Evolutionary conservation across 2,329 filamentous ascomycete genomes (phyloP).

Genomic region (Cladosporium sp.): DNA sequence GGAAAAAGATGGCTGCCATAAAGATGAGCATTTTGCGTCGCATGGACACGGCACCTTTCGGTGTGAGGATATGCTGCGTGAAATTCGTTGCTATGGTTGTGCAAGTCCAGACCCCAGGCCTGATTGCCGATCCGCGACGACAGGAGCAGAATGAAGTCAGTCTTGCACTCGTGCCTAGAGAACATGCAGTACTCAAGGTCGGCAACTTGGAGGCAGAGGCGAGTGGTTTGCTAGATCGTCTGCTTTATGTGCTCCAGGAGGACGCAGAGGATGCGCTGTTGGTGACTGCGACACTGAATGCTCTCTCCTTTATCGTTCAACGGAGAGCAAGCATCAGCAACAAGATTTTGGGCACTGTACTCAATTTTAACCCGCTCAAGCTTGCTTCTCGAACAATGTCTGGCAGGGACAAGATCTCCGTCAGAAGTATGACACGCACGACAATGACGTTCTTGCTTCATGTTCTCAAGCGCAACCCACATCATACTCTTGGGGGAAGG

Average conservation of each 20-base stretch:
- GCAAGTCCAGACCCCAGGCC: conserved; percentile 80
- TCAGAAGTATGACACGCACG: conserved; percentile 94
- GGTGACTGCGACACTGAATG: conserved; percentile 87
- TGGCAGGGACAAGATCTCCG: conserved; percentile 69
- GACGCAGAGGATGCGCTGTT: conserved; percentile 76
- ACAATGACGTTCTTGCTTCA: conserved; percentile 77
- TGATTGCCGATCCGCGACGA: conserved; percentile 77
- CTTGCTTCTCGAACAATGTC: conserved; percentile 45
- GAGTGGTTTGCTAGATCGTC: conserved; percentile 79
- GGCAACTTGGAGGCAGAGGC: conserved; percentile 87
- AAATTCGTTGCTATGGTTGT: conserved; percentile 95
- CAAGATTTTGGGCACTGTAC: conserved; percentile 76
- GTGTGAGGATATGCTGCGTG: conserved; percentile 87
- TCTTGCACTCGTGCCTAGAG: conserved; percentile 73
- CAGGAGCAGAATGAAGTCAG: conserved; percentile 76
- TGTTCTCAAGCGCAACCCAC: conserved; percentile 74
- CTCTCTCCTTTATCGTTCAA: conserved; percentile 74
- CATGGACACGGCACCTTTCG: conserved; percentile 73
- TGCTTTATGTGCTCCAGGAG: conserved; percentile 80
- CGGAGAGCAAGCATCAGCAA: conserved; percentile 72
- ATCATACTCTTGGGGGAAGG: conserved; percentile 64
- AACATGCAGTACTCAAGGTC: conserved; percentile 72
- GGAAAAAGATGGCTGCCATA: conserved; percentile 82
- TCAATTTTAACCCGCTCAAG: conserved; percentile 88
- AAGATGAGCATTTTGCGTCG: conserved; percentile 82